These are phyloP conservation scores for Penicillium brevicompactum DNA, from an alignment of 2,329 filamentous ascomycete genomes.

Conservation along the genomic window DNA sequence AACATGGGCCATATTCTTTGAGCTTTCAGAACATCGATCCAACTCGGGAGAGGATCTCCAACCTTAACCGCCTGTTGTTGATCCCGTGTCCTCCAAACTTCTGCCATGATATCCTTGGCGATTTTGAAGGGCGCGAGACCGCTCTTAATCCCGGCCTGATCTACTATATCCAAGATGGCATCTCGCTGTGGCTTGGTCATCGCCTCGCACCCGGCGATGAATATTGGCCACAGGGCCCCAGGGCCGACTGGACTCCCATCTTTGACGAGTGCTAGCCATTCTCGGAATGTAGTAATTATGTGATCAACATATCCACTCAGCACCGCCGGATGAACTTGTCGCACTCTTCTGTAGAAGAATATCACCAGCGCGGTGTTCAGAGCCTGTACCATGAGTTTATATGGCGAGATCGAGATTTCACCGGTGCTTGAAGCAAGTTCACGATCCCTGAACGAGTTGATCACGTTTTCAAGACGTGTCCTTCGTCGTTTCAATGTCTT, in stretches of 20 bases:
- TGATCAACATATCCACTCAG: slow-evolving; percentile 34
- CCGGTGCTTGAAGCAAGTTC: background rate
- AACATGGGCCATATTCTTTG: slow-evolving; percentile 1
- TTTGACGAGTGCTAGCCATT: slow-evolving; percentile 20
- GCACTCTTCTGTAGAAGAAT: slow-evolving; percentile 40
- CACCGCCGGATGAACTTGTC: slow-evolving; percentile 35
- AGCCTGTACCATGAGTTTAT: slow-evolving; percentile 33
- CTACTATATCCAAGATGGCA: slow-evolving; percentile 11
- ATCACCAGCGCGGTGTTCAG: slow-evolving; percentile 39
- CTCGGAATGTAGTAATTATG: slow-evolving; percentile 27
- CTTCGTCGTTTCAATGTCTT: background rate
- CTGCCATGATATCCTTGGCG: background rate
- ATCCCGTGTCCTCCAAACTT: slow-evolving; percentile 17
- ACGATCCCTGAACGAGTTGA: background rate
- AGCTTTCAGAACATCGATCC: slow-evolving; percentile 5
- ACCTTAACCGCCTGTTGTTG: background rate
- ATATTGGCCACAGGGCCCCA: slow-evolving; percentile 34
- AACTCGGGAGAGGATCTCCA: background rate
- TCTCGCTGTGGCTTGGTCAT: slow-evolving; percentile 9
- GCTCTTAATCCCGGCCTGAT: slow-evolving; percentile 1
- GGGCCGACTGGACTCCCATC: slow-evolving; percentile 4
- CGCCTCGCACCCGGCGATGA: slow-evolving; percentile 38
- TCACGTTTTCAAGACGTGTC: background rate
- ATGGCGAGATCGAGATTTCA: background rate
- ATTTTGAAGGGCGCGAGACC: background rate